These are phyloP conservation scores for Exophiala oligosperma DNA, from an alignment of 2,329 filamentous ascomycete species.

Conservation along the genomic window DNA sequence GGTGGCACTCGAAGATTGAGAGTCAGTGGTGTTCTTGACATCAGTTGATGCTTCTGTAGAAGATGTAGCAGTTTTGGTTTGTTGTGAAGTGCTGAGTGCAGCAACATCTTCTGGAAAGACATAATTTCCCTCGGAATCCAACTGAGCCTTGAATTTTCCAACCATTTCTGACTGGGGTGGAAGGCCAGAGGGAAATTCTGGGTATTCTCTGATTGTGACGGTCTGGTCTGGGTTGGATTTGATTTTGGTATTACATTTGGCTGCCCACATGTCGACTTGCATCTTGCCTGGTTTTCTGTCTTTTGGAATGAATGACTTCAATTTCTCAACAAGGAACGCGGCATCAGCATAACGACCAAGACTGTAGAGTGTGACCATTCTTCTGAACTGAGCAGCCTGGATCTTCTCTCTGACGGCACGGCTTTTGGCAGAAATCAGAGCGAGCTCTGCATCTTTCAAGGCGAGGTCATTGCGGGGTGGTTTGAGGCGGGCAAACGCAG, in stretches of 20 bases:
- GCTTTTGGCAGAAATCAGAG: conserved; percentile 60
- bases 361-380: conserved; percentile 71
- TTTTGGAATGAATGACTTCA: conserved; percentile 43
- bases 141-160: conserved; percentile 35
- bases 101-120: conserved; percentile 19
- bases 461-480: conserved; percentile 61
- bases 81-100: not conserved
- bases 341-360: conserved; percentile 74
- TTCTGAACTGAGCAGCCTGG: conserved; percentile 76
- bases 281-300: conserved; percentile 37
- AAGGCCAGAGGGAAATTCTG: conserved; percentile 42
- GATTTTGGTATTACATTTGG: conserved; percentile 44
- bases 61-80: not conserved
- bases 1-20: conserved; percentile 11
- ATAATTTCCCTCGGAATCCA: conserved; percentile 28
- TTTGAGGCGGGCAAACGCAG: conserved; percentile 67
- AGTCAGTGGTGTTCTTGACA: not conserved
- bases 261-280: conserved; percentile 54
- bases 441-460: conserved; percentile 68
- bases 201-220: conserved; percentile 54
- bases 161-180: conserved; percentile 43
- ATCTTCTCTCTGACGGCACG: conserved; percentile 76
- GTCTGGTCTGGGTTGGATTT: conserved; percentile 50
- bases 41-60: not conserved
- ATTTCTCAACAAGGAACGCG: conserved; percentile 62